Percentiles rank a stretch among this genome's conserved stretches.
phyloP scores from a whole-genome alignment of 495 filamentous ascomycete species.

The Tuber calosporum region DNA sequence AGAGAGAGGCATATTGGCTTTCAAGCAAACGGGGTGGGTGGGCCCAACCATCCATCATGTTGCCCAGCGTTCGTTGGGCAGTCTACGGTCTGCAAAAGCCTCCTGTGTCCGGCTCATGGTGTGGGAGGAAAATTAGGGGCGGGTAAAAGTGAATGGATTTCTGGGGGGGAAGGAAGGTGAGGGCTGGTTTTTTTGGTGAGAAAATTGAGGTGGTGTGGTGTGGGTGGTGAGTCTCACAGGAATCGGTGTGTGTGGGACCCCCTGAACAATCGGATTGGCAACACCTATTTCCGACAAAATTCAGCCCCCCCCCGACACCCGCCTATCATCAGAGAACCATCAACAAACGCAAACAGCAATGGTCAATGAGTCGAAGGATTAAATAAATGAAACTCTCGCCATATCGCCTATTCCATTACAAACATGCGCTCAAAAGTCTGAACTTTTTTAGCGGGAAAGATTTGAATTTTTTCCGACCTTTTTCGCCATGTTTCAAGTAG shows the following conservation, averaged over 20 bases:
- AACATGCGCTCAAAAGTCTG: not conserved
- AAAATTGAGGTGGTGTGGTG: not conserved
- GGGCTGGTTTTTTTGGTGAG: not conserved
- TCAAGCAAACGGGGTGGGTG: not conserved
- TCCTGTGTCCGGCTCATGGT: not conserved
- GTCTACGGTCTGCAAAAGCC: not conserved
- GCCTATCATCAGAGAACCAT: not conserved
- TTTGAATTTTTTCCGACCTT: constrained; percentile 1
- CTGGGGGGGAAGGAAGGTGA: not conserved
- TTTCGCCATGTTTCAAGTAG: too few relatives aligned
- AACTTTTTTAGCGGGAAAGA: not conserved
- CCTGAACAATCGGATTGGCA: not conserved
- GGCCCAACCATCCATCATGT: not conserved
- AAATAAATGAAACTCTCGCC: not conserved
- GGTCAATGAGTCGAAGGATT: not conserved
- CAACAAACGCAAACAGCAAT: not conserved
- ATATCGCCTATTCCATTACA: not conserved
- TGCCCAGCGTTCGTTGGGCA: too few relatives aligned
- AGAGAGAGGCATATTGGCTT: not conserved
- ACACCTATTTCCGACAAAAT: not conserved
- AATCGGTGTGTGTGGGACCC: not conserved
- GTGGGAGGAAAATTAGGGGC: not conserved
- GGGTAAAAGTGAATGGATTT: too few relatives aligned
- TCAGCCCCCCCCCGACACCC: not conserved
- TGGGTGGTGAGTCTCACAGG: not conserved